Evolutionary conservation across 202 grass and related monocot species (phyloP).

Genomic region (Elaeis oleifera): DNA sequence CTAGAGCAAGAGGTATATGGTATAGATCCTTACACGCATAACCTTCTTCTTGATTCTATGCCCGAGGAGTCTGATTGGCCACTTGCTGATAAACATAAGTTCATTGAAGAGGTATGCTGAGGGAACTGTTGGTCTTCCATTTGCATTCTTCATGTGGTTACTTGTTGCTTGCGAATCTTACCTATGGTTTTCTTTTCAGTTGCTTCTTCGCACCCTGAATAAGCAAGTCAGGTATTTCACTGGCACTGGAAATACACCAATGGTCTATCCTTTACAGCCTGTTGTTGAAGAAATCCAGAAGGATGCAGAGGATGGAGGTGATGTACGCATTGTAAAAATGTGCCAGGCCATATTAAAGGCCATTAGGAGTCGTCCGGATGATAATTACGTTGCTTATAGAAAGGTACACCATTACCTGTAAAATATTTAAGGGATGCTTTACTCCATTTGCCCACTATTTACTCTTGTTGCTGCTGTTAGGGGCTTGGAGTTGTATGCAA

Average conservation of each 20-base stretch:
- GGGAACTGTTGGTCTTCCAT: not conserved
- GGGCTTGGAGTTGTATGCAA: conserved; percentile 98
- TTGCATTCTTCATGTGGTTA: not conserved
- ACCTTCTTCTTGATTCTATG: conserved; percentile 82
- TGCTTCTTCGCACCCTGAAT: conserved; percentile 84
- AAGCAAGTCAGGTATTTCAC: conserved; percentile 86
- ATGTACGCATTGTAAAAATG: conserved; percentile 47
- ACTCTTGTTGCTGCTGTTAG: conserved; percentile 32
- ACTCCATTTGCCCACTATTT: conserved; percentile 16
- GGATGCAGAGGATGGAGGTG: conserved; percentile 55
- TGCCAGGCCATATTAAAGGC: conserved; percentile 66
- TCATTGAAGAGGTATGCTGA: conserved; percentile 84
- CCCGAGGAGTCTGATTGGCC: conserved; percentile 60
- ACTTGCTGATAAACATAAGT: conserved; percentile 58
- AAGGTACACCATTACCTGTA: conserved; percentile 47
- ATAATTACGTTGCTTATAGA: conserved; percentile 93
- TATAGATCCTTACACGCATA: conserved; percentile 97
- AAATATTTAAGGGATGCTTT: conserved; percentile 2
- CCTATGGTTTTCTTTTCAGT: conserved; percentile 32
- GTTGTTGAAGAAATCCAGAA: conserved; percentile 86
- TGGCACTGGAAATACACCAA: conserved; percentile 80
- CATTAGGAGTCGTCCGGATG: conserved; percentile 64
- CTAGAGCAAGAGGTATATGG: conserved; percentile 99
- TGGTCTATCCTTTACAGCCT: conserved; percentile 72
- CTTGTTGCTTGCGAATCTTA: not conserved